Percentiles rank a stretch among this genome's conserved stretches.
phyloP scores from a whole-genome alignment of 495 filamentous ascomycete genomes.

The Lasiosphaeria hispida region DNA sequence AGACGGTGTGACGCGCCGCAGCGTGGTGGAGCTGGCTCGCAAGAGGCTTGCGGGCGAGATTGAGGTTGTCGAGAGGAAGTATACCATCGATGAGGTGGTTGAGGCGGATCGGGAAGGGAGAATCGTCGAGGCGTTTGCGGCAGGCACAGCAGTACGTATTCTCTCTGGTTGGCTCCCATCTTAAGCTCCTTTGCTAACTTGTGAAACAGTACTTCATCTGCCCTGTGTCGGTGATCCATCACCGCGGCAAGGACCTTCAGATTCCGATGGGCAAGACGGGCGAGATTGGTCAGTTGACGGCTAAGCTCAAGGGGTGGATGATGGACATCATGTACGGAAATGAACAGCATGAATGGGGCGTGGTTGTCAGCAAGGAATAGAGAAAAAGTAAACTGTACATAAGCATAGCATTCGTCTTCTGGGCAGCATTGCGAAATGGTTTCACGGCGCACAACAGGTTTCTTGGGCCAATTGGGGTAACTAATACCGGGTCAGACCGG shows the following conservation, averaged over 20 bases:
- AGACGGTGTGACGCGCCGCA: slow-evolving; percentile 77
- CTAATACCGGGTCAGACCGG: too few relatives aligned
- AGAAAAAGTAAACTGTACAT: not conserved
- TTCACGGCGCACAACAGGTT: not conserved
- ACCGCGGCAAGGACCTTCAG: slow-evolving; percentile 64
- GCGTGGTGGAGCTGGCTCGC: slow-evolving; percentile 69
- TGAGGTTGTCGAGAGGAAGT: slow-evolving; percentile 75
- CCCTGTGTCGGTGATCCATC: slow-evolving; percentile 70
- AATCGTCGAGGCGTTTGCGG: slow-evolving; percentile 79
- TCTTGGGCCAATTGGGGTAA: too few relatives aligned
- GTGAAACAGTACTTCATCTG: slow-evolving; percentile 70
- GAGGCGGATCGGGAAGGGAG: slow-evolving; percentile 72
- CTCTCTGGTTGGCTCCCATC: not conserved
- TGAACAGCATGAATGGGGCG: slow-evolving; percentile 74
- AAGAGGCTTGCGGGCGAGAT: slow-evolving; percentile 59
- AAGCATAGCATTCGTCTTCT: slow-evolving; percentile 4
- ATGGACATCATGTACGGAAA: slow-evolving; percentile 83
- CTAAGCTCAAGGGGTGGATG: slow-evolving; percentile 73
- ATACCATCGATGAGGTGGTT: slow-evolving; percentile 75
- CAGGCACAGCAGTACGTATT: slow-evolving; percentile 75
- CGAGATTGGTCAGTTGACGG: slow-evolving; percentile 61
- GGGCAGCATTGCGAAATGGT: slow-evolving; percentile 3
- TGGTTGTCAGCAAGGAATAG: slow-evolving; percentile 63
- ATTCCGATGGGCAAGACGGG: slow-evolving; percentile 58
- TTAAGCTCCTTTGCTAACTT: slow-evolving; percentile 9